Evolutionary conservation across 23 red algal genomes (phyloP).

Genomic region (Agarophyton chilense): DNA sequence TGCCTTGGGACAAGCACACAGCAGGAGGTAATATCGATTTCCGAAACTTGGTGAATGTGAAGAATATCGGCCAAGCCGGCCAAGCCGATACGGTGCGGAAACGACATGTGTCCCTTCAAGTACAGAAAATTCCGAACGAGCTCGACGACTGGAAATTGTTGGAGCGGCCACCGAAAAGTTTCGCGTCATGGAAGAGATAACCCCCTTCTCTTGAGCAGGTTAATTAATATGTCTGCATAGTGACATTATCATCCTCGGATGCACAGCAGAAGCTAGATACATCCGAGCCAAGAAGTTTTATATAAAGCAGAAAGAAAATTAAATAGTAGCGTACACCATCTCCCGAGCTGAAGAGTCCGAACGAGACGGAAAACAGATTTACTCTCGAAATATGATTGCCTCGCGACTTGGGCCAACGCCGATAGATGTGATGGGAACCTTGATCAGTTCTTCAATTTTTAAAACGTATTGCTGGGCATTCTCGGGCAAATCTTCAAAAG

Average conservation of each 20-base stretch:
- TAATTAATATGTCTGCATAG: not conserved
- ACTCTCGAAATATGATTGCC: constrained; percentile 75
- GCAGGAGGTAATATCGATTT: too few species aligned
- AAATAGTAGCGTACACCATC: not conserved
- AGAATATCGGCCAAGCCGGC: not conserved
- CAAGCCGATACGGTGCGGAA: not conserved
- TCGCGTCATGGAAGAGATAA: not conserved
- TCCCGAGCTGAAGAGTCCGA: not conserved
- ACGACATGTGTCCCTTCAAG: not conserved
- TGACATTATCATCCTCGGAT: not conserved
- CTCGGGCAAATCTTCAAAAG: constrained; percentile 78
- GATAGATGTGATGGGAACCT: constrained; percentile 76
- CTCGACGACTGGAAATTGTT: not conserved
- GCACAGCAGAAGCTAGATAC: not conserved
- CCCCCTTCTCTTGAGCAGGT: not conserved
- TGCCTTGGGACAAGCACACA: not conserved
- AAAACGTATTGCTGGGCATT: constrained; percentile 83
- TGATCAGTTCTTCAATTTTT: constrained; percentile 79
- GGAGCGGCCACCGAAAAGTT: not conserved
- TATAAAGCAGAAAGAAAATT: not conserved
- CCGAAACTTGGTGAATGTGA: not conserved
- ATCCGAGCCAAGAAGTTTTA: not conserved
- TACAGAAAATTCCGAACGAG: not conserved
- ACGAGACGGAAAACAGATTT: not conserved
- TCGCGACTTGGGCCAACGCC: constrained; percentile 92